phyloP scores from a whole-genome alignment of 345 rosid species.

The Murraya paniculata region DNA sequence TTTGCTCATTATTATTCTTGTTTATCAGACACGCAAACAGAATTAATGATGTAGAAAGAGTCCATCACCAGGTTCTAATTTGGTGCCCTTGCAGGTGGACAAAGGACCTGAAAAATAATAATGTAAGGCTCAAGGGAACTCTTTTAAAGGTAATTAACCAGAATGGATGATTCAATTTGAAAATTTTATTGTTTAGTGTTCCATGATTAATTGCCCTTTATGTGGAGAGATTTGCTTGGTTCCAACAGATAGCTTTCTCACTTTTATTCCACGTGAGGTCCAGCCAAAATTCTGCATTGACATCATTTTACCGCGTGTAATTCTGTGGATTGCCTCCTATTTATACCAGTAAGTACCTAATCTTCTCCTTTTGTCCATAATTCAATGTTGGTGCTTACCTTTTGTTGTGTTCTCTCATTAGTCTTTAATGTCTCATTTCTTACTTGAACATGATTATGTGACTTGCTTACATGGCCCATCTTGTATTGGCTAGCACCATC shows the following conservation, averaged over 20 bases:
- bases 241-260: background rate
- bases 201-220: background rate
- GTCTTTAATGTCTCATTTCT: background rate
- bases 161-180: constrained; percentile 8
- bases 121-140: constrained; percentile 74
- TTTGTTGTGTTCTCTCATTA: background rate
- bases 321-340: constrained; percentile 69
- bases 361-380: background rate
- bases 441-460: background rate
- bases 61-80: background rate
- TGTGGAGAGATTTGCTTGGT: background rate
- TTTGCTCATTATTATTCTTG: background rate
- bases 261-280: constrained; percentile 58
- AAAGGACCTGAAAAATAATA: constrained; percentile 66
- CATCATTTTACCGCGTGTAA: constrained; percentile 58
- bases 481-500: background rate
- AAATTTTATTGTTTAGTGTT: background rate
- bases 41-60: background rate
- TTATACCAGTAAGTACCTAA: constrained; percentile 58
- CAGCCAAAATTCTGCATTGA: constrained; percentile 76
- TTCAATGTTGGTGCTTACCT: background rate
- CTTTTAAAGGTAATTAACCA: constrained; percentile 47
- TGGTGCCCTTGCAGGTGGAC: constrained; percentile 55
- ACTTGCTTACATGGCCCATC: background rate
- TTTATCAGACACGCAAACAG: background rate